These are phyloP conservation scores for Macrophomina tecta DNA, from an alignment of 2,329 filamentous ascomycete genomes.

Conservation along the genomic window DNA sequence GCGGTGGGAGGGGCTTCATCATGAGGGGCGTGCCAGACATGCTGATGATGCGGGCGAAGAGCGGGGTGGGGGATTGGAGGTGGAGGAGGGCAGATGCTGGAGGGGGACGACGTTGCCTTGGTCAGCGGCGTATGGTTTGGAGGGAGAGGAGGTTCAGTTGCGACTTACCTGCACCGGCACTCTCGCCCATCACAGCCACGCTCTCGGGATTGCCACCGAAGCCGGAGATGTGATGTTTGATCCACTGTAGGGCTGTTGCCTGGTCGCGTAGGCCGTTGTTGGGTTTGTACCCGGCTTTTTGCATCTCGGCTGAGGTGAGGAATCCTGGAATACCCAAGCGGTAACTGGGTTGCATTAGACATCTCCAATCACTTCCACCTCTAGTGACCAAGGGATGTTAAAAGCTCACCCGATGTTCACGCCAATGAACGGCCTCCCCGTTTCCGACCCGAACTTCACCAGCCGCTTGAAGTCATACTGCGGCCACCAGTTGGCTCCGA, in stretches of 20 bases:
- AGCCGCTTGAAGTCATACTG: conserved; percentile 56
- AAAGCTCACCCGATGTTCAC: conserved; percentile 55
- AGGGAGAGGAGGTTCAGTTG: neutral
- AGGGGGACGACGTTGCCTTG: conserved; percentile 28
- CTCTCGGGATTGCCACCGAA: conserved; percentile 48
- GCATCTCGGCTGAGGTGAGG: conserved; percentile 56
- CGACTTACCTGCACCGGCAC: conserved; percentile 53
- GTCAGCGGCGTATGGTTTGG: neutral
- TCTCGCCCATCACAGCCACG: conserved; percentile 54
- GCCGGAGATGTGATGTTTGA: conserved; percentile 43
- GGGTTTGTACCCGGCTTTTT: conserved; percentile 48
- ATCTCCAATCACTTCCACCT: neutral
- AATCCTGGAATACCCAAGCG: conserved; percentile 41
- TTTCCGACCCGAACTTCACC: conserved; percentile 52
- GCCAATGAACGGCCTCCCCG: conserved; percentile 54
- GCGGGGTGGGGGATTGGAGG: conserved; percentile 42
- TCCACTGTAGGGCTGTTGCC: conserved; percentile 45
- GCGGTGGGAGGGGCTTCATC: conserved; percentile 46
- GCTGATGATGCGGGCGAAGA: conserved; percentile 51
- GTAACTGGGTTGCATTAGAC: conserved; percentile 33
- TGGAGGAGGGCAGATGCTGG: conserved; percentile 30
- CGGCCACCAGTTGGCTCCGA: conserved; percentile 60
- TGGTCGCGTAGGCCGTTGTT: conserved; percentile 46
- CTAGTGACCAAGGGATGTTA: neutral
- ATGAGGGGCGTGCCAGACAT: conserved; percentile 41